A percentile compares a stretch with the other conserved stretches of the same genome.
These are phyloP conservation scores for Hydnomerulius pinastri DNA, from an alignment of 768 basidiomycete genomes.

Conservation along the genomic window DNA sequence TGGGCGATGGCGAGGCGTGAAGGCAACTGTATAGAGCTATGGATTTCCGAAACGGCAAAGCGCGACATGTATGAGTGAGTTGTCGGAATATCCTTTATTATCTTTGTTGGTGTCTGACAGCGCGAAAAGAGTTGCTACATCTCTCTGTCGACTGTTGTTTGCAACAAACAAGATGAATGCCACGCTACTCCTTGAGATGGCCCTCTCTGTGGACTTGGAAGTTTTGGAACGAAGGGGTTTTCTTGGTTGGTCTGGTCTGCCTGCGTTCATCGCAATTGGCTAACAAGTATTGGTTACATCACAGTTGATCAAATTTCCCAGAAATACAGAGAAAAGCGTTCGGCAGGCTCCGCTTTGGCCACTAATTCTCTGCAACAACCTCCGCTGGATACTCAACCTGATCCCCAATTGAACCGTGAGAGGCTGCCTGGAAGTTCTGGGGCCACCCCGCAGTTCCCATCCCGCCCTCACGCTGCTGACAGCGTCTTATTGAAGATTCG, in stretches of 20 bases:
- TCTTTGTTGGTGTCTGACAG: slow-evolving; percentile 3
- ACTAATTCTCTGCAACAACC: background rate
- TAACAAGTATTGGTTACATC: slow-evolving; percentile 3
- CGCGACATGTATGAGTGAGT: slow-evolving; percentile 89
- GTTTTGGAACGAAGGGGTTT: slow-evolving; percentile 78
- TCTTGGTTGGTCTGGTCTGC: slow-evolving; percentile 52
- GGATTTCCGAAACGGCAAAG: slow-evolving; percentile 66
- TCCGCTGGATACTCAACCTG: background rate
- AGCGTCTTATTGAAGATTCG: background rate
- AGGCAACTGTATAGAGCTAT: slow-evolving; percentile 60
- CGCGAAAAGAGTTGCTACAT: slow-evolving; percentile 66
- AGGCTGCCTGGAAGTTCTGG: background rate
- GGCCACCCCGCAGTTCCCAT: background rate
- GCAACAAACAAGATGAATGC: slow-evolving; percentile 77
- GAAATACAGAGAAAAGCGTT: slow-evolving; percentile 56
- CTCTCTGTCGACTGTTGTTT: slow-evolving; percentile 76
- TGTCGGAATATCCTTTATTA: background rate
- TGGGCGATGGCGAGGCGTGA: slow-evolving; percentile 62
- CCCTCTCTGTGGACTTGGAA: slow-evolving; percentile 81
- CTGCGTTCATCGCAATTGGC: slow-evolving; percentile 6
- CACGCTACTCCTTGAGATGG: slow-evolving; percentile 82
- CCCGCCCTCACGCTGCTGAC: background rate
- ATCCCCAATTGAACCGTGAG: background rate
- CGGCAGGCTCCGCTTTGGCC: background rate
- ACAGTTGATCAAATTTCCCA: slow-evolving; percentile 83